Base-by-base conservation (phyloP, 148 eudicot species). In the Vaccinium vitisidaea region DNA sequence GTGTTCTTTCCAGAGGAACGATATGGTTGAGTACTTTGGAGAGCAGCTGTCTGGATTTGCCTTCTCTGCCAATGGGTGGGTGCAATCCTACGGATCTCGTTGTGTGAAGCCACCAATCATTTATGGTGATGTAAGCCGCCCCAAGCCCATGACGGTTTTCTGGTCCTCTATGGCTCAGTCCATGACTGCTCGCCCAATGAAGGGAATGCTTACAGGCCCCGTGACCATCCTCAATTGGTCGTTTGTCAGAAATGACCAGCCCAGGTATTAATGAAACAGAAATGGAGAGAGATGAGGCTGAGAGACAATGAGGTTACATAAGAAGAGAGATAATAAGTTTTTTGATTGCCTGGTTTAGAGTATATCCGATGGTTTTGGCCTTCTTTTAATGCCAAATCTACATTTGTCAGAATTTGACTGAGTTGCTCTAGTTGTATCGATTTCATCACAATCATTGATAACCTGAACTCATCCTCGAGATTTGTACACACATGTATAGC, bases 61-160 rank as follows among this genome's bases (percentile, higher is more conserved):
- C 87, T 95, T 95, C 89, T 87, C 94, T 5, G 97, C 87, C 21
- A 95, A 95, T 77, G 98, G 98, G 19, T 95, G 98, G 98, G 98
- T 95, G 53, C 98, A 95, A 87, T 95, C 98, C 7, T 95, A 95
- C 27, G 98, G 98, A 74, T 95, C 98, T 88, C 97, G 98, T 6
- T 95, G 98, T 79, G 98, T 95, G 88, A 95, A 94, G 95, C 98
- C 98, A 88, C 98, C 98, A 87, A 90, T 95, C 79, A 95, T 95
- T 88, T 95, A 94, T 43, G 98, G 98, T 92, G 98, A 95, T 91
- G 98, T 95, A 79, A 95, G 98, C 90, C 98, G 98, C 78, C 98
- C 98, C 86, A 94, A 95, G 79, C 86, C 98, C 58, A 95, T 95
- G 98, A 95, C 98, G 12, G 98, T 95, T 27, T 95, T 93, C 93